phyloP scores from a whole-genome alignment of 331 rosid species.

The Telfairia occidentalis region DNA sequence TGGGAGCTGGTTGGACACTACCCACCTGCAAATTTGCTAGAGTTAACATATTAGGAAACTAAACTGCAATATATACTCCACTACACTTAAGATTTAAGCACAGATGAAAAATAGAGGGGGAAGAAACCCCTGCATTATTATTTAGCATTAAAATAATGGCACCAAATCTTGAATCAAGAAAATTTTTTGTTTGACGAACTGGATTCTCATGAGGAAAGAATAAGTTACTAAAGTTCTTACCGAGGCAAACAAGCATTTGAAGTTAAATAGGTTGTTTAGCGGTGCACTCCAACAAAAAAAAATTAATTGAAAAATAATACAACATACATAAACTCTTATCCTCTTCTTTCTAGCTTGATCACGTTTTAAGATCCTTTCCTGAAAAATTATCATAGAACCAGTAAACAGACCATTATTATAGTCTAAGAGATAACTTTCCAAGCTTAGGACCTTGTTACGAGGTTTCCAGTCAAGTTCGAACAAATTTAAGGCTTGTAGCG shows the following conservation, averaged over 20 bases:
- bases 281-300: neutral
- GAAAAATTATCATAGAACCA: conserved; percentile 12
- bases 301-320: no score
- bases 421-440: neutral
- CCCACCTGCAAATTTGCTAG: conserved; percentile 42
- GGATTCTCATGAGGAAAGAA: neutral
- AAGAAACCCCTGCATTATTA: neutral
- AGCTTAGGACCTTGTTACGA: conserved; percentile 51
- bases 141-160: neutral
- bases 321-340: no score
- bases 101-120: neutral
- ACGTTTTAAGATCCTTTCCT: conserved; percentile 65
- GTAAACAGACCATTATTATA: neutral
- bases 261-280: neutral
- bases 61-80: neutral
- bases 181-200: neutral
- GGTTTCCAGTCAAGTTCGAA: conserved; percentile 46
- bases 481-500: conserved; percentile 39
- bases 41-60: neutral
- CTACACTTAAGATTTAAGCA: neutral
- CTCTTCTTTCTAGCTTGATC: conserved; percentile 44
- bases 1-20: conserved; percentile 47
- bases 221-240: neutral
- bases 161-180: neutral
- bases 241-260: neutral